phyloP scores from a whole-genome alignment of 2,329 filamentous ascomycete species.

The Aspergillus amoenus region DNA sequence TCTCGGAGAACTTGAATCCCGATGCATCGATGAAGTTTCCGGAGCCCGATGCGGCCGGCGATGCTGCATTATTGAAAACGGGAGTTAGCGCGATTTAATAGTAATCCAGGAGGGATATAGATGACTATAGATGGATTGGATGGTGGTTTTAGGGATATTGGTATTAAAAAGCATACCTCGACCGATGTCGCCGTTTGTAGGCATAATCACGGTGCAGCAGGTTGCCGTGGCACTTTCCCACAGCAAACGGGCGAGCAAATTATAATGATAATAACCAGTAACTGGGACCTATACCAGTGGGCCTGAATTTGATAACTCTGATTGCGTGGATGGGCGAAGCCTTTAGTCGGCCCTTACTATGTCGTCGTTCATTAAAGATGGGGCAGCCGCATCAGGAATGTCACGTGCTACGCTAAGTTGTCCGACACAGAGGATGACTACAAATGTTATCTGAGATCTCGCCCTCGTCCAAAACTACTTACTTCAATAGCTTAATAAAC shows the following conservation, averaged over 20 bases:
- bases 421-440: background rate
- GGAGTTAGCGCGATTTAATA: background rate
- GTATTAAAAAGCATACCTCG: slow-evolving; percentile 29
- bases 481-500: background rate
- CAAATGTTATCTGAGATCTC: no score
- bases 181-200: slow-evolving; percentile 35
- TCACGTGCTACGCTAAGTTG: slow-evolving; percentile 14
- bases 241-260: background rate
- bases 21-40: slow-evolving; percentile 46
- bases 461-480: no score
- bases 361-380: slow-evolving; percentile 5
- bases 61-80: slow-evolving; percentile 15
- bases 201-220: slow-evolving; percentile 25
- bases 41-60: slow-evolving; percentile 26
- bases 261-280: background rate
- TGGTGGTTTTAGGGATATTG: background rate
- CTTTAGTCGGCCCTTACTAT: background rate
- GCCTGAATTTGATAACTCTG: background rate
- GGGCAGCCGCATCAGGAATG: slow-evolving; percentile 12
- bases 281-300: background rate
- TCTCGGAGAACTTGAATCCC: slow-evolving; percentile 47
- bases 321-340: background rate
- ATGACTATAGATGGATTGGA: background rate
- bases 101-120: background rate
- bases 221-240: background rate